Base-by-base conservation (phyloP, 768 basidiomycete genomes). In the Boletus bicolor region DNA sequence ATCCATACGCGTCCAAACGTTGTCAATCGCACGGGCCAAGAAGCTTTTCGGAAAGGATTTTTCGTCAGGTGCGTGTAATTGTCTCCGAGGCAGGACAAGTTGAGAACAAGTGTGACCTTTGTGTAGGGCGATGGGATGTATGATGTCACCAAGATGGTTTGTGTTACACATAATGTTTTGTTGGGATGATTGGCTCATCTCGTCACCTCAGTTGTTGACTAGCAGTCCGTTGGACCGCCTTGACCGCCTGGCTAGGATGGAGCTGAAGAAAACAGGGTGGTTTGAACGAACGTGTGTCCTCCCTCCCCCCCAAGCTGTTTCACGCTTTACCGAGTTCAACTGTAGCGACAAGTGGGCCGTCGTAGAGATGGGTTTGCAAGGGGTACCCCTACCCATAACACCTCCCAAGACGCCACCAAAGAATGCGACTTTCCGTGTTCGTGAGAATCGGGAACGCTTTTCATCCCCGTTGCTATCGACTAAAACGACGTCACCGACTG, bases 251-350 rank as follows among this genome's bases (percentile, higher is more conserved):
- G 68, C 70, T 2, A 57, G 68, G 32, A 59, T 58, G 44, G 70
- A 69, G 28, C 41, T 69, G 9, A 71, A 69, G 57, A 71, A 63
- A 42, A 60, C 65, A 5, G 70, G 70, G 21, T 69, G 68, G 68
- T 57, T 69, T 6, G 68, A 69, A 58, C 67, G 69, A 60, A 39
- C 30, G 68, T 69, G 47, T 7, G 68, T 56, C 28, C 28, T 15
- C 3, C 9, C 11, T 0, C 9, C 0, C 1, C 1, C 3, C 14
- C 4, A 11, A 10, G 0, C 24, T 19, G 28, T 35, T 19, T 38
- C 17, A 19, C 2, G 15, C n/a, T 39, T n/a, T 26, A 6, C 17
- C 7, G 9, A 3, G 34, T 24, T 49, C 14, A 17, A 21, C n/a
- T 45, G 24, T 34, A 69, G 69, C 11, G 68, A 71, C 58, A 64